Evolutionary conservation across 345 rosid genomes (phyloP).

Genomic region (Syzygium grande): DNA sequence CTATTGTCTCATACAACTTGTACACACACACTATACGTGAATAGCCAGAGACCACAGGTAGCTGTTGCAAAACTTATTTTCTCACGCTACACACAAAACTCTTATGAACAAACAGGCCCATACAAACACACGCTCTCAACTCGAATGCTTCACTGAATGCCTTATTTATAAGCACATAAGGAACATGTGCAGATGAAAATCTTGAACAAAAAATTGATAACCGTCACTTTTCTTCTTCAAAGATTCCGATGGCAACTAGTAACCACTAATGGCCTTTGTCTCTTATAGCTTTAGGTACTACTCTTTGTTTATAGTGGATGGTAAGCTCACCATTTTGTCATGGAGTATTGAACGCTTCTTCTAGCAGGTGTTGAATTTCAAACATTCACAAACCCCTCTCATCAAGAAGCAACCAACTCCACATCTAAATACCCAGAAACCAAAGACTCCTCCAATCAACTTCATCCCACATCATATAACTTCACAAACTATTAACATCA

Average conservation of each 20-base stretch:
- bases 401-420: background rate
- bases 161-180: background rate
- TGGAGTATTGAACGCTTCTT: background rate
- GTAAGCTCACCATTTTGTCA: background rate
- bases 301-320: background rate
- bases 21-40: background rate
- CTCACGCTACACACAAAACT: background rate
- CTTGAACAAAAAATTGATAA: background rate
- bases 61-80: background rate
- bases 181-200: background rate
- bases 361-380: background rate
- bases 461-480: background rate
- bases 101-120: background rate
- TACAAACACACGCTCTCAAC: background rate
- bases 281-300: background rate
- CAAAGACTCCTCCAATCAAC: background rate
- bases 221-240: background rate
- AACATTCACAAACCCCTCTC: background rate
- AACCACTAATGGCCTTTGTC: background rate
- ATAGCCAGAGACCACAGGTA: background rate
- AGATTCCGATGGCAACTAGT: background rate
- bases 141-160: background rate
- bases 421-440: background rate
- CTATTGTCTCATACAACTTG: background rate
- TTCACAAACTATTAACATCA: background rate